Base-by-base conservation (phyloP, 2,329 filamentous ascomycete species). In the Onygenales sp. region DNA sequence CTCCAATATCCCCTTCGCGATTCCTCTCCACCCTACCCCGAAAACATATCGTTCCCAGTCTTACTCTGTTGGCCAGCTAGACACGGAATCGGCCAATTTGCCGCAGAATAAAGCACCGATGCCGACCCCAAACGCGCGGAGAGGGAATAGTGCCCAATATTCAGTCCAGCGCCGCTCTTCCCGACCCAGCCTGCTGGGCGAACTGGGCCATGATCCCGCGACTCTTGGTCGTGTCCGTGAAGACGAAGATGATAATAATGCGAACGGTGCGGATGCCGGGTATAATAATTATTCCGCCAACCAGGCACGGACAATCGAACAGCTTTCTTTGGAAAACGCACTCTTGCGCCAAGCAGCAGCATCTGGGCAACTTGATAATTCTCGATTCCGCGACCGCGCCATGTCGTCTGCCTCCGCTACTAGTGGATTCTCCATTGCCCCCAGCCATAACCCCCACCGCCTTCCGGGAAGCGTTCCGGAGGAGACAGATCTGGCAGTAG, bases 11-110 rank as follows among this genome's bases (percentile, higher is more conserved):
- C 88, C 89, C 1, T 95, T 95, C 63, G 80, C 87, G 6, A 94
- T 95, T 60, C 90, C 90, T 3, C 77, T 95, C 17, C 88, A 95
- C 58, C 90, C 92, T 0, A 93, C 89, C 0, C 88, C 88, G 1
- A 97, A 97, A 70, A 90, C 89, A 1, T 93, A 95, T 63, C 85
- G 93, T 43, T 98, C 93, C 5, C 89, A 96, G 69, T 97, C 93
- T 4, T 97, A 97, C 69, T 97, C 92, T 0, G 92, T 95, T 47
- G 91, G 91, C 4, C 91, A 96, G 66, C 76, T 90, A 56, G 90
- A 95, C 51, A 80, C 84, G 1, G 87, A 92, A 55, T 64, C 66
- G 21, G 51, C 69, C 13, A 64, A 59, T 27, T 53, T 69, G 17
- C 61, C 68, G 54, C 62, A 67, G n/a, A 67, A 61, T 43, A 70